Conservation (phyloP, 2,329 filamentous ascomycete species). For the Aspergillus transmontanensis region DNA sequence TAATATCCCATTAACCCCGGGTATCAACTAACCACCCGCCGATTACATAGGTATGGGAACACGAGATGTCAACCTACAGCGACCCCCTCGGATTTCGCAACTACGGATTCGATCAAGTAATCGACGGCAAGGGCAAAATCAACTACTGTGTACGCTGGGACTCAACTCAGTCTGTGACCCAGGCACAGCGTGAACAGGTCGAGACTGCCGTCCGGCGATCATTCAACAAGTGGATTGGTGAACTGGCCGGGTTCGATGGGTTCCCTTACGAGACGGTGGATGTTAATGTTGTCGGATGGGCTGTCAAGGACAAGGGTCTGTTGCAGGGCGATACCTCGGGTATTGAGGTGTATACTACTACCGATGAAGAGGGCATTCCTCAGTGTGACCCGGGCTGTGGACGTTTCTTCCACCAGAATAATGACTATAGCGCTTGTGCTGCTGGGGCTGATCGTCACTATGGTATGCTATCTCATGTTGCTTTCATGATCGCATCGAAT, state of each 20-base stretch:
- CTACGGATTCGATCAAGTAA: slow-evolving; percentile 21
- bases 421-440: slow-evolving; percentile 15
- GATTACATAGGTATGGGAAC: slow-evolving; percentile 17
- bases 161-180: slow-evolving; percentile 11
- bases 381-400: slow-evolving; percentile 18
- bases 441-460: slow-evolving; percentile 17
- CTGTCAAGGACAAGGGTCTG: slow-evolving; percentile 13
- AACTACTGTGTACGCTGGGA: slow-evolving; percentile 25
- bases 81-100: slow-evolving; percentile 18
- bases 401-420: slow-evolving; percentile 19
- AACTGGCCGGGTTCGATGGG: slow-evolving; percentile 18
- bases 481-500: fast-evolving
- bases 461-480: not conserved
- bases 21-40: not conserved
- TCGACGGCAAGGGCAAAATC: slow-evolving; percentile 16
- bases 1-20: fast-evolving
- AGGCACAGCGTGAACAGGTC: slow-evolving; percentile 12
- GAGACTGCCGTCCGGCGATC: slow-evolving; percentile 12
- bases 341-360: slow-evolving; percentile 18
- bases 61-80: slow-evolving; percentile 17
- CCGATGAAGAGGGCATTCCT: slow-evolving; percentile 15
- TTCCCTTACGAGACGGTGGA: slow-evolving; percentile 19
- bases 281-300: slow-evolving; percentile 18
- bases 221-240: slow-evolving; percentile 20
- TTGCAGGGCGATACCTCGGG: slow-evolving; percentile 17